phyloP scores from a whole-genome alignment of 768 basidiomycete genomes.

The Phanerodontia chrysosporium region DNA sequence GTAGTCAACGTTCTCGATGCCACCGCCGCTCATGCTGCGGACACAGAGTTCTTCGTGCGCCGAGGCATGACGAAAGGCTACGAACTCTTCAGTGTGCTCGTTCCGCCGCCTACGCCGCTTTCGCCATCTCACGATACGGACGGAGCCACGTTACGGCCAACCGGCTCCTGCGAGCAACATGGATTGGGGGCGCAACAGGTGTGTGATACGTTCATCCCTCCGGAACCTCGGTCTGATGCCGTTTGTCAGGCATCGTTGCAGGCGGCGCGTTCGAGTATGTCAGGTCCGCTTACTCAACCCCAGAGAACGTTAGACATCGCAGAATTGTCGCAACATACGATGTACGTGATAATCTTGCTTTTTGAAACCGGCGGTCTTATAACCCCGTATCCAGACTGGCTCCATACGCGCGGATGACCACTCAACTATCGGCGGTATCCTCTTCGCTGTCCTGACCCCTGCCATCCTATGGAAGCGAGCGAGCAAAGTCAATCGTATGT shows the following conservation, averaged over 20 bases:
- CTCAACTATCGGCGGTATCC: slow-evolving; percentile 65
- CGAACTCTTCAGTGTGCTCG: slow-evolving; percentile 57
- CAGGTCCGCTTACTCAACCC: slow-evolving; percentile 50
- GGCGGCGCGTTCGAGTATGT: slow-evolving; percentile 60
- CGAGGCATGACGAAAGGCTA: slow-evolving; percentile 65
- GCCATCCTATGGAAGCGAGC: slow-evolving; percentile 74
- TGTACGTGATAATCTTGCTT: slow-evolving; percentile 35
- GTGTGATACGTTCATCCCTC: slow-evolving; percentile 12
- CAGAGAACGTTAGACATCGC: slow-evolving; percentile 43
- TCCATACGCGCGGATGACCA: slow-evolving; percentile 68
- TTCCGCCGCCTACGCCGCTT: slow-evolving; percentile 58
- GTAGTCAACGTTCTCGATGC: slow-evolving; percentile 19
- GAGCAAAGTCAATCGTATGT: slow-evolving; percentile 53
- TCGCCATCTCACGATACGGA: slow-evolving; percentile 51
- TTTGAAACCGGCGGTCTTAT: background rate
- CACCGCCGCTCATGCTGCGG: slow-evolving; percentile 40
- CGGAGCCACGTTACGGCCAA: slow-evolving; percentile 54
- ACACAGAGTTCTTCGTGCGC: slow-evolving; percentile 64
- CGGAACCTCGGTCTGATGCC: background rate
- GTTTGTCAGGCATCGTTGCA: slow-evolving; percentile 38
- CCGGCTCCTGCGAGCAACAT: slow-evolving; percentile 64
- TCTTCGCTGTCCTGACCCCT: slow-evolving; percentile 61
- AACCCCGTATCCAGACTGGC: slow-evolving; percentile 39
- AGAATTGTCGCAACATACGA: slow-evolving; percentile 54
- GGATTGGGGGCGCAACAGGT: slow-evolving; percentile 67